phyloP scores from a whole-genome alignment of 1,284 basidiomycete genomes.

The Cryptococcus neoformans region DNA sequence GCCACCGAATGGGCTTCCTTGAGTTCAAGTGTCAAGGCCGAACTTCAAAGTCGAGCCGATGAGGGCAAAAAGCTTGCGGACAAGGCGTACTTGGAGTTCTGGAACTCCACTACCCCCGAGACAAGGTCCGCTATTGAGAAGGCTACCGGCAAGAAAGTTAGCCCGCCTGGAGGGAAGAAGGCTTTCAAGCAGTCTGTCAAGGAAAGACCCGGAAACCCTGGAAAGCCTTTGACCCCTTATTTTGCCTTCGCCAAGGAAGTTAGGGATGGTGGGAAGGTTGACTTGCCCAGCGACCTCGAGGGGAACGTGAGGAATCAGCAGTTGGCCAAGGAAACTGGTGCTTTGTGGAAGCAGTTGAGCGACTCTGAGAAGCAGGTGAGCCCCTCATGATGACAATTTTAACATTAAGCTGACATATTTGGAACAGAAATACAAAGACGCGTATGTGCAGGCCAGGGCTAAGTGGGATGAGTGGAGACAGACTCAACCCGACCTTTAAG shows the following conservation, averaged over 20 bases:
- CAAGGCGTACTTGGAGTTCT: slow-evolving; percentile 26
- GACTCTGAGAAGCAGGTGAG: slow-evolving; percentile 35
- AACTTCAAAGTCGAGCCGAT: slow-evolving; percentile 3
- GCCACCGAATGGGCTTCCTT: slow-evolving; percentile 21
- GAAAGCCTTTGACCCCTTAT: slow-evolving; percentile 27
- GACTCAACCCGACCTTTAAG: slow-evolving; percentile 13
- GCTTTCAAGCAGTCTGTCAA: slow-evolving; percentile 11
- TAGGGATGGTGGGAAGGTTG: slow-evolving; percentile 5
- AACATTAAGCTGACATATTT: too few species aligned
- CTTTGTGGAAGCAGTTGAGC: slow-evolving; percentile 28
- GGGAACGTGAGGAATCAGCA: slow-evolving; percentile 1
- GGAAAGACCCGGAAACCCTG: slow-evolving; percentile 26
- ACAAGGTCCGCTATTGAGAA: slow-evolving; percentile 20
- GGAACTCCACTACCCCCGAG: slow-evolving; percentile 20
- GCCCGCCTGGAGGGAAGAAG: slow-evolving; percentile 22
- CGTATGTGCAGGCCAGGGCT: slow-evolving; percentile 14
- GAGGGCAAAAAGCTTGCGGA: slow-evolving; percentile 11
- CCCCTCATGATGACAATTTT: background rate
- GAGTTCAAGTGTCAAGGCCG: slow-evolving; percentile 2
- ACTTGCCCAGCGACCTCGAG: slow-evolving; percentile 4
- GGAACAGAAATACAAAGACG: slow-evolving; percentile 17
- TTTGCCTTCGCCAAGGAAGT: slow-evolving; percentile 20
- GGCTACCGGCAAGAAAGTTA: slow-evolving; percentile 24
- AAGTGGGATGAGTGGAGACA: slow-evolving; percentile 22
- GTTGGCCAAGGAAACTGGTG: slow-evolving; percentile 23